phyloP scores from a whole-genome alignment of 2,329 filamentous ascomycete species.

The Pseudogymnoascus sp. region DNA sequence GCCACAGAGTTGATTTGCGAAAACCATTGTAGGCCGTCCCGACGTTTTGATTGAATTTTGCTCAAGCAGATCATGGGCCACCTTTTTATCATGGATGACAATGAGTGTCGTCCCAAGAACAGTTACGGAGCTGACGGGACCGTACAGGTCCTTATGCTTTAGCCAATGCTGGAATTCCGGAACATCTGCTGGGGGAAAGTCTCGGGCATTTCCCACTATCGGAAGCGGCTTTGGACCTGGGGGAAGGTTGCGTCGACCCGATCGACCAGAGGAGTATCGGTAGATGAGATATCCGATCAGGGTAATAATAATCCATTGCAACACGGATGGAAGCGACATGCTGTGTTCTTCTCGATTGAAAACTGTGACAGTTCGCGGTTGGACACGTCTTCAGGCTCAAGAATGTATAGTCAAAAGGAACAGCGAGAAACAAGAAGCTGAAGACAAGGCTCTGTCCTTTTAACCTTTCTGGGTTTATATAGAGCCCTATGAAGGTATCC shows the following conservation, averaged over 20 bases:
- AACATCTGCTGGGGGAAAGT: constrained; percentile 34
- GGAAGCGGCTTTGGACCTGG: constrained; percentile 42
- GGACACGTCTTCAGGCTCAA: background rate
- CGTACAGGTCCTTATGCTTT: constrained; percentile 34
- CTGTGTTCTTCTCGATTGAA: background rate
- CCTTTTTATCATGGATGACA: constrained; percentile 28
- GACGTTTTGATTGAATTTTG: constrained; percentile 26
- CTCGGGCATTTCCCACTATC: constrained; percentile 40
- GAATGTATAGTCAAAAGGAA: background rate
- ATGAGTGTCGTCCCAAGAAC: constrained; percentile 31
- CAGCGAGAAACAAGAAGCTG: background rate
- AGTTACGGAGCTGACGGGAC: constrained; percentile 32
- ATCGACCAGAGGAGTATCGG: background rate
- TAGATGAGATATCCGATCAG: background rate
- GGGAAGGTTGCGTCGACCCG: constrained; percentile 27
- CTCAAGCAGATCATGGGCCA: constrained; percentile 29
- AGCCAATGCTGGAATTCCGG: constrained; percentile 36
- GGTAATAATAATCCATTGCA: background rate
- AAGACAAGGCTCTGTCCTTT: background rate
- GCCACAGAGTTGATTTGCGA: constrained; percentile 25
- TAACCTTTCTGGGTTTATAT: background rate
- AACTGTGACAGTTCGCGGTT: background rate
- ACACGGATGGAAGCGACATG: background rate
- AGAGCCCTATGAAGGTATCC: background rate
- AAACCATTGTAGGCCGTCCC: constrained; percentile 23